Evolutionary conservation across 352 stramenopile species (phyloP).

Genomic region (Ophiocytium majus): DNA sequence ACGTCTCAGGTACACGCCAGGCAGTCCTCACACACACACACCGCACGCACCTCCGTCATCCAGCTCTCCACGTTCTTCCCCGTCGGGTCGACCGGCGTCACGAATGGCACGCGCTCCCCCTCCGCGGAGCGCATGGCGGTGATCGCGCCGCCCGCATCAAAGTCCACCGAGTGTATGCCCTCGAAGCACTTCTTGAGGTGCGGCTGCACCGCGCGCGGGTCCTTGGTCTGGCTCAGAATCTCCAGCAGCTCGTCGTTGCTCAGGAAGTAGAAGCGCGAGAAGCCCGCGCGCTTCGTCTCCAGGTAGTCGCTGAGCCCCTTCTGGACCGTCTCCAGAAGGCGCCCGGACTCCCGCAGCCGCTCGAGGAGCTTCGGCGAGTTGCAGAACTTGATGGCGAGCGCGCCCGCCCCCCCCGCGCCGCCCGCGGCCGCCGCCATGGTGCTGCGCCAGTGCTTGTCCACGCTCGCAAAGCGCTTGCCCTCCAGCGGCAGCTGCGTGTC

Average conservation of each 20-base stretch:
- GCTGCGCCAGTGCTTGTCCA: slow-evolving; percentile 90
- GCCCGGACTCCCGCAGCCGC: slow-evolving; percentile 84
- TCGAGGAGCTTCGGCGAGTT: slow-evolving; percentile 85
- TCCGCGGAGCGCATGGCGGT: slow-evolving; percentile 82
- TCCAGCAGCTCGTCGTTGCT: slow-evolving; percentile 90
- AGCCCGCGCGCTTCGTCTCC: slow-evolving; percentile 83
- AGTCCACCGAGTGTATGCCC: slow-evolving; percentile 84
- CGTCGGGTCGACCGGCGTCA: slow-evolving; percentile 77
- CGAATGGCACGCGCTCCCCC: slow-evolving; percentile 61
- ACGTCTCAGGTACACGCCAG: too few relatives aligned
- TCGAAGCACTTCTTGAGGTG: slow-evolving; percentile 94
- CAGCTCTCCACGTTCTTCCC: slow-evolving; percentile 90
- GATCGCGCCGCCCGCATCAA: slow-evolving; percentile 81
- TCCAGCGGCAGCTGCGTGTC: slow-evolving; percentile 71
- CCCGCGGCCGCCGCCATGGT: slow-evolving; percentile 70
- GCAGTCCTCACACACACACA: too few relatives aligned
- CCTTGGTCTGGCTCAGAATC: slow-evolving; percentile 90
- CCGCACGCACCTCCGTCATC: slow-evolving; percentile 77
- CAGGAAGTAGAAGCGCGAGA: slow-evolving; percentile 84
- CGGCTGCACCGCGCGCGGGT: slow-evolving; percentile 86
- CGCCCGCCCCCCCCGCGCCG: slow-evolving; percentile 5
- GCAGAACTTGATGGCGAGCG: slow-evolving; percentile 68
- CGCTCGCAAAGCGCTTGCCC: slow-evolving; percentile 85
- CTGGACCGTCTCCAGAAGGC: slow-evolving; percentile 88
- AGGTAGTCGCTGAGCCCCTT: slow-evolving; percentile 90